Percentiles rank a stretch among this genome's conserved stretches.
phyloP scores from a whole-genome alignment of 305 asterid species.

The Lippia alba region DNA sequence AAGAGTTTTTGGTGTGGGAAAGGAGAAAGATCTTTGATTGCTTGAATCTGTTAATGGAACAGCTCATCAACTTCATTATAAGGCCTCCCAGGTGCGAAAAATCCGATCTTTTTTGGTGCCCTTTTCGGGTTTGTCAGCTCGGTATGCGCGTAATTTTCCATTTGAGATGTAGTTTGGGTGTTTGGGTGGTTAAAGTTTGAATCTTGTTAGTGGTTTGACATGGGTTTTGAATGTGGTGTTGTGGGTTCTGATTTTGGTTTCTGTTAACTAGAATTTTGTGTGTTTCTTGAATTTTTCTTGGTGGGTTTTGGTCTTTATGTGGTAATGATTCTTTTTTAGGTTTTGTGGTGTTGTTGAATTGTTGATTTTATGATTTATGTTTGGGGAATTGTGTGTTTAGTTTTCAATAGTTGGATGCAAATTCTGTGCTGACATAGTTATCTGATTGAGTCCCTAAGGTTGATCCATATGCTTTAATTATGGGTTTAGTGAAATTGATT shows the following conservation, averaged over 20 bases:
- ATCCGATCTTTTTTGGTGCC: background rate
- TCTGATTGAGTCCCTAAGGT: slow-evolving; percentile 1
- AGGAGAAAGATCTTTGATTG: slow-evolving; percentile 40
- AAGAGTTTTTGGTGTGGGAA: slow-evolving; percentile 6
- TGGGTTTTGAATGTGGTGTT: slow-evolving; percentile 18
- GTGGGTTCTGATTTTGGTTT: slow-evolving; percentile 25
- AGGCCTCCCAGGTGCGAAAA: slow-evolving; percentile 90
- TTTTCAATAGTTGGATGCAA: background rate
- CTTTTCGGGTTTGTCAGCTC: slow-evolving; percentile 3
- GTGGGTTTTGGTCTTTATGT: background rate
- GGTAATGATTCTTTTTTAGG: background rate
- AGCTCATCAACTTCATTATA: slow-evolving; percentile 93
- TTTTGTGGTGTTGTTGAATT: slow-evolving; percentile 8
- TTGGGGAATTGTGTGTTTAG: slow-evolving; percentile 2
- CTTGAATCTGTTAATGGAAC: slow-evolving; percentile 73
- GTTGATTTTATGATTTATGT: slow-evolving; percentile 22
- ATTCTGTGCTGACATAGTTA: background rate
- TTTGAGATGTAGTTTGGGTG: slow-evolving; percentile 25
- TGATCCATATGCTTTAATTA: background rate
- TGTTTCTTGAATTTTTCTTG: background rate
- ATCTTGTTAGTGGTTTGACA: slow-evolving; percentile 16
- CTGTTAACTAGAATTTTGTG: background rate
- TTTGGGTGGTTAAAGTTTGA: slow-evolving; percentile 9
- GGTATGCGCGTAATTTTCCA: background rate
- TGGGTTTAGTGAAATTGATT: background rate